Conservation (phyloP, 495 filamentous ascomycete genomes). For the Thermochaetoides thermophila region DNA sequence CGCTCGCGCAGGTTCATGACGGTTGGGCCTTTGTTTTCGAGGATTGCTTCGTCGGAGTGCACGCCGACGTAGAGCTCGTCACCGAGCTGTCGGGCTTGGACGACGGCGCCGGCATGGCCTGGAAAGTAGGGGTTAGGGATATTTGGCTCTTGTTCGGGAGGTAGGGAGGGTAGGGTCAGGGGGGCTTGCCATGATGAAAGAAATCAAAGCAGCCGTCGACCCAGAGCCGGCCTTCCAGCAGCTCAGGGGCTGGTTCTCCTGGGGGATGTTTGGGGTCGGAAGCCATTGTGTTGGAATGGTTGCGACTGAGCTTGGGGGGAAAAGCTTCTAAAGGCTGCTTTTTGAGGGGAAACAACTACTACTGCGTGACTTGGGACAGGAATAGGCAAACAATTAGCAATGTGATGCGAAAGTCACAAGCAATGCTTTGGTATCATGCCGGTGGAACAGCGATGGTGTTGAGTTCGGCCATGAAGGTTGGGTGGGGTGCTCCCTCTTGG, state of each 20-base stretch:
- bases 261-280: slow-evolving; percentile 13
- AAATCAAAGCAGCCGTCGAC: slow-evolving; percentile 99
- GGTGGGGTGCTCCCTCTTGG: too few species aligned
- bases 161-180: neutral
- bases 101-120: slow-evolving; percentile 94
- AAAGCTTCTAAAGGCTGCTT: too few species aligned
- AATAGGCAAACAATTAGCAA: too few species aligned
- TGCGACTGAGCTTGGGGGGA: neutral
- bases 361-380: too few species aligned
- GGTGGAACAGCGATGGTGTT: too few species aligned
- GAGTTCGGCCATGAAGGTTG: too few species aligned
- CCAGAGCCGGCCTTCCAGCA: slow-evolving; percentile 70
- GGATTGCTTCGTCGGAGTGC: slow-evolving; percentile 87
- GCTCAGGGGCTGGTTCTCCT: slow-evolving; percentile 28
- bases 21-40: slow-evolving; percentile 92
- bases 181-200: slow-evolving; percentile 67
- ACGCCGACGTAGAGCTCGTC: slow-evolving; percentile 79
- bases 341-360: too few species aligned
- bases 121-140: slow-evolving; percentile 1
- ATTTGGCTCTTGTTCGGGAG: neutral
- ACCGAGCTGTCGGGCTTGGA: slow-evolving; percentile 61
- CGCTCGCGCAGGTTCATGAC: slow-evolving; percentile 84
- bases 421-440: too few species aligned
- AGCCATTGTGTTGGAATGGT: slow-evolving; percentile 12
- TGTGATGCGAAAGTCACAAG: too few species aligned